Conservation (phyloP, 1,284 basidiomycete genomes). For the Ustilago vetiveriae region DNA sequence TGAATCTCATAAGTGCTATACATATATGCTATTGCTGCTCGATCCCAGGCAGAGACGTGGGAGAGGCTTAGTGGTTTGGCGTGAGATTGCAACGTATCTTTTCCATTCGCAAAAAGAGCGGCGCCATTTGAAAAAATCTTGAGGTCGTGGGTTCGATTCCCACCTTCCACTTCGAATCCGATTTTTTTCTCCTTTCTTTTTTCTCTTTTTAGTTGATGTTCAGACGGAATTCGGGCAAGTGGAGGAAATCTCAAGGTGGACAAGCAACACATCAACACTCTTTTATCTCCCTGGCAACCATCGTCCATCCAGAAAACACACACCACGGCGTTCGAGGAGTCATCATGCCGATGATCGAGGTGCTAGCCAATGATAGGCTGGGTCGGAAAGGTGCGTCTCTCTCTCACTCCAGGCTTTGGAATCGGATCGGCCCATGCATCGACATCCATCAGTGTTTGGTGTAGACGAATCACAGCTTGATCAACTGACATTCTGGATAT, state of each 20-base stretch:
- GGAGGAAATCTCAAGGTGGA: slow-evolving; percentile 13
- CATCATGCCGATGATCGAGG: slow-evolving; percentile 72
- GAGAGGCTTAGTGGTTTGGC: slow-evolving; percentile 61
- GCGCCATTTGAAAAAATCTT: slow-evolving; percentile 32
- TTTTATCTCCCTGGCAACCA: neutral
- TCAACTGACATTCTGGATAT: no score
- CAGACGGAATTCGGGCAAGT: slow-evolving; percentile 12
- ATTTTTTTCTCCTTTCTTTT: no score
- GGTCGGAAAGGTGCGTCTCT: slow-evolving; percentile 83
- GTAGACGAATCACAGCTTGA: no score
- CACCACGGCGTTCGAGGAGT: no score
- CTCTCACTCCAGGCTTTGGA: no score
- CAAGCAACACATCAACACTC: slow-evolving; percentile 5
- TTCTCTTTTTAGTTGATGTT: neutral
- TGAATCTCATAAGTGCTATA: neutral
- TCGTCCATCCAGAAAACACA: neutral
- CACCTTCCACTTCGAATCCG: slow-evolving; percentile 57
- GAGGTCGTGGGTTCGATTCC: slow-evolving; percentile 59
- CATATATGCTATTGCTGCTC: neutral
- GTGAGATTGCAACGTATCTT: slow-evolving; percentile 53
- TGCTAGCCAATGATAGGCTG: slow-evolving; percentile 95
- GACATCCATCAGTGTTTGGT: no score
- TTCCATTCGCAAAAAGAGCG: neutral
- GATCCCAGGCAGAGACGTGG: slow-evolving; percentile 8
- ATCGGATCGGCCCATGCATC: no score